A percentile compares a stretch with the other conserved stretches of the same genome.
phyloP scores from a whole-genome alignment of 768 basidiomycete genomes.

The Pisolithus albus region DNA sequence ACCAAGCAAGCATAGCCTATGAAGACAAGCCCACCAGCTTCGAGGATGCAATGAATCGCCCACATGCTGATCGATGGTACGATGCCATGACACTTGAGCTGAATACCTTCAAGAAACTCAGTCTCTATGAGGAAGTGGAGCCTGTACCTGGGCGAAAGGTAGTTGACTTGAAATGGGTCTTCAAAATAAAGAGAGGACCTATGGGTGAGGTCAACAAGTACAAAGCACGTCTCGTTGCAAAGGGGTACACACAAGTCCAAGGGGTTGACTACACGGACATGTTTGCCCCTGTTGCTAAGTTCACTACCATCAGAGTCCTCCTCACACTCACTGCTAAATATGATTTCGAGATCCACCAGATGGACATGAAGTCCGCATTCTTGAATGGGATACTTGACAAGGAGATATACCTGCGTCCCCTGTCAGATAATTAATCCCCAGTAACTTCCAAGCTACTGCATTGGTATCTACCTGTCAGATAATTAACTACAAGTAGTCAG shows the following conservation, averaged over 20 bases:
- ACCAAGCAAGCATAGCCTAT: neutral
- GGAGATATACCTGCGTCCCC: conserved; percentile 23
- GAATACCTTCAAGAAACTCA: neutral
- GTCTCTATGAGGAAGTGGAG: conserved; percentile 2
- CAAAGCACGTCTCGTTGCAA: conserved; percentile 36
- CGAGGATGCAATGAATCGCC: neutral
- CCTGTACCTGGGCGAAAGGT: neutral
- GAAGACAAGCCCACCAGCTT: neutral
- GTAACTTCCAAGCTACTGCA: too few relatives aligned
- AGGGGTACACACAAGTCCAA: conserved; percentile 27
- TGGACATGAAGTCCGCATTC: conserved; percentile 25
- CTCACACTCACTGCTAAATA: conserved; percentile 7
- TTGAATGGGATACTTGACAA: conserved; percentile 14
- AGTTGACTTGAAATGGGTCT: conserved; percentile 1
- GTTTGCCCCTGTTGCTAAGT: conserved; percentile 21
- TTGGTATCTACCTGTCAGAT: too few relatives aligned
- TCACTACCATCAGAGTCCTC: conserved; percentile 15
- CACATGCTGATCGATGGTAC: conserved; percentile 1
- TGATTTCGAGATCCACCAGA: conserved; percentile 11
- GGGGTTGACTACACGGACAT: conserved; percentile 32
- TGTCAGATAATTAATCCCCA: too few relatives aligned
- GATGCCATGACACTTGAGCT: neutral
- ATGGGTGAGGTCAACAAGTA: conserved; percentile 24
- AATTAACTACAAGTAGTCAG: too few relatives aligned
- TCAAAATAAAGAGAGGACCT: conserved; percentile 1